These are phyloP conservation scores for Beauveria asiatica DNA, from an alignment of 2,329 filamentous ascomycete species.

Conservation along the genomic window DNA sequence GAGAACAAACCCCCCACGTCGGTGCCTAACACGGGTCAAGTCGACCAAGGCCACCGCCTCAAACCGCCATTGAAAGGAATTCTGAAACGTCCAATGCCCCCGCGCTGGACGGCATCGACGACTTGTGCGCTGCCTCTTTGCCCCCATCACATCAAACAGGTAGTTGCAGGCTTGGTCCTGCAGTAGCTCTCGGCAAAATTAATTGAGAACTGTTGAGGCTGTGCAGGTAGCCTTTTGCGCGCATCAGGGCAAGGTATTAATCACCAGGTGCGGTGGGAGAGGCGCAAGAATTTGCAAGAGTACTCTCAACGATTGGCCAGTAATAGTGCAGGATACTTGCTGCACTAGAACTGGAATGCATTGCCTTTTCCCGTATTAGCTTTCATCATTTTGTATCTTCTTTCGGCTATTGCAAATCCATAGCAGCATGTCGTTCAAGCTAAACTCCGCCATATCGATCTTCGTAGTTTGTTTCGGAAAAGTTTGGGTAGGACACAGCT, in stretches of 20 bases:
- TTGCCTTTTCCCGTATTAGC: not conserved
- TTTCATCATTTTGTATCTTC: not conserved
- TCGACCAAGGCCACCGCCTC: not conserved
- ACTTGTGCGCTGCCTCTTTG: not conserved
- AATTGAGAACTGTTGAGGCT: not conserved
- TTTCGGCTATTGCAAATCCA: not conserved
- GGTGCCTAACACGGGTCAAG: not conserved
- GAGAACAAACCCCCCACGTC: not conserved
- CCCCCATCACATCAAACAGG: not conserved
- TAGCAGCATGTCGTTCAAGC: not conserved
- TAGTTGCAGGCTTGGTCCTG: not conserved
- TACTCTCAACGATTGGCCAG: too few relatives aligned
- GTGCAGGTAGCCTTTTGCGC: not conserved
- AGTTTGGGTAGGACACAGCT: not conserved
- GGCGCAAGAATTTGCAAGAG: too few relatives aligned
- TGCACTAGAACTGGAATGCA: too few relatives aligned
- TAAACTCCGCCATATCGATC: not conserved
- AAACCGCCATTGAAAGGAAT: conserved; percentile 2
- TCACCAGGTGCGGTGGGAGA: not conserved
- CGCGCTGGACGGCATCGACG: not conserved
- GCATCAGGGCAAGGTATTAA: not conserved
- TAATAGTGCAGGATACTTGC: not conserved
- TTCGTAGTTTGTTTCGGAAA: conserved; percentile 2
- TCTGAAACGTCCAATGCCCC: conserved; percentile 5
- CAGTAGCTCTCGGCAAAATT: not conserved